A percentile compares a stretch with the other conserved stretches of the same genome.
Evolutionary conservation across 2,329 filamentous ascomycete species (phyloP).

Genomic region (Cytospora paraplurivora): DNA sequence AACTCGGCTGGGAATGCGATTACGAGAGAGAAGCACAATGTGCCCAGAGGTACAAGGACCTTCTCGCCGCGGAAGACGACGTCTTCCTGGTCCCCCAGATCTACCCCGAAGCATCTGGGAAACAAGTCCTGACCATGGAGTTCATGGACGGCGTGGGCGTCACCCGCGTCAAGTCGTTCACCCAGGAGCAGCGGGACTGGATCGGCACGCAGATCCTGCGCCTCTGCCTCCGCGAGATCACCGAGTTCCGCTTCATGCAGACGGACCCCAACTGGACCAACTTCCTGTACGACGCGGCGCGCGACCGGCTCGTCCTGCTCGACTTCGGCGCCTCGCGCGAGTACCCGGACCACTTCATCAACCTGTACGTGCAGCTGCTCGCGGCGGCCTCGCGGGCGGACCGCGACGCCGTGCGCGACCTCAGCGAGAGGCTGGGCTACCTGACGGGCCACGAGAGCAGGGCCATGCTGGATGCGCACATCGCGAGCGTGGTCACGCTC

Average conservation of each 20-base stretch:
- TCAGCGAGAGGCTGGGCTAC: constrained; percentile 82
- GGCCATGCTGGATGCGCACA: constrained; percentile 86
- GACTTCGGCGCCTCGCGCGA: constrained; percentile 94
- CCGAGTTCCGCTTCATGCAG: constrained; percentile 97
- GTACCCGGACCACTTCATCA: constrained; percentile 78
- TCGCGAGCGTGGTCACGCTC: constrained; percentile 83
- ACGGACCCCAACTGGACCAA: constrained; percentile 99
- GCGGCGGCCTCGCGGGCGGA: constrained; percentile 77
- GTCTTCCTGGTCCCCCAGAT: constrained; percentile 81
- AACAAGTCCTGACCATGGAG: constrained; percentile 89
- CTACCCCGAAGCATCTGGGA: constrained; percentile 76
- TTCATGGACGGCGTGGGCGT: constrained; percentile 86
- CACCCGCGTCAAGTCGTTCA: constrained; percentile 74
- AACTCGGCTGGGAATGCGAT: constrained; percentile 96
- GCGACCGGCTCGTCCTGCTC: constrained; percentile 79
- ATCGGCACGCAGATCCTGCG: constrained; percentile 93
- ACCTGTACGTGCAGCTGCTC: constrained; percentile 77
- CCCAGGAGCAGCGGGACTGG: constrained; percentile 87
- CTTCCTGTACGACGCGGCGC: constrained; percentile 81
- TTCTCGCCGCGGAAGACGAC: constrained; percentile 73
- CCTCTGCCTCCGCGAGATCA: constrained; percentile 88
- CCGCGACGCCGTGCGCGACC: constrained; percentile 59
- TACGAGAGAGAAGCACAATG: constrained; percentile 87
- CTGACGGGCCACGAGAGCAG: constrained; percentile 86
- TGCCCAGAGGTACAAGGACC: constrained; percentile 71